These are phyloP conservation scores for Ophiostoma australiae DNA, from an alignment of 2,329 filamentous ascomycete species.

Conservation along the genomic window DNA sequence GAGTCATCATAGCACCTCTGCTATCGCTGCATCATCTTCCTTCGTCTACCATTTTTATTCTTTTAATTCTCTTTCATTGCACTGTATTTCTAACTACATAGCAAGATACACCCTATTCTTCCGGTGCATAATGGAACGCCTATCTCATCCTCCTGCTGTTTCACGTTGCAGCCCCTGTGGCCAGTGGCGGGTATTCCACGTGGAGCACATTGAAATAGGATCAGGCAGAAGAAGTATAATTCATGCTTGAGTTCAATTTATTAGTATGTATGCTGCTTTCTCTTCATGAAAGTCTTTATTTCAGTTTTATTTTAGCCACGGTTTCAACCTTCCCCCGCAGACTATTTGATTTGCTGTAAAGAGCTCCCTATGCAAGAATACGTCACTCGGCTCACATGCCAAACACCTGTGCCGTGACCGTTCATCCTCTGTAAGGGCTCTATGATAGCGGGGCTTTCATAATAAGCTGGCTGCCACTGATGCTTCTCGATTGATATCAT, in stretches of 20 bases:
- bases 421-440: background rate
- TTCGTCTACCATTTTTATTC: background rate
- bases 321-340: background rate
- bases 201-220: conserved; percentile 12
- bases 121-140: background rate
- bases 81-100: background rate
- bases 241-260: background rate
- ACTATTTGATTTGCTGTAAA: background rate
- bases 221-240: background rate
- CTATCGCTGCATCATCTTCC: background rate
- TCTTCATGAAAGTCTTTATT: background rate
- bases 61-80: background rate
- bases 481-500: background rate
- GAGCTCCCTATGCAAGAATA: background rate
- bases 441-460: background rate
- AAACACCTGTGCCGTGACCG: background rate
- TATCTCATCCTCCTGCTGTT: background rate
- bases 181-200: background rate
- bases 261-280: background rate
- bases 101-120: background rate
- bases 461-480: background rate
- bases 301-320: background rate
- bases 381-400: background rate
- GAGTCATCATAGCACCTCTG: background rate
- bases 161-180: background rate